Evolutionary conservation across 192 early-diverging fungal genomes (phyloP).

Genomic region (Coemansia sp.): DNA sequence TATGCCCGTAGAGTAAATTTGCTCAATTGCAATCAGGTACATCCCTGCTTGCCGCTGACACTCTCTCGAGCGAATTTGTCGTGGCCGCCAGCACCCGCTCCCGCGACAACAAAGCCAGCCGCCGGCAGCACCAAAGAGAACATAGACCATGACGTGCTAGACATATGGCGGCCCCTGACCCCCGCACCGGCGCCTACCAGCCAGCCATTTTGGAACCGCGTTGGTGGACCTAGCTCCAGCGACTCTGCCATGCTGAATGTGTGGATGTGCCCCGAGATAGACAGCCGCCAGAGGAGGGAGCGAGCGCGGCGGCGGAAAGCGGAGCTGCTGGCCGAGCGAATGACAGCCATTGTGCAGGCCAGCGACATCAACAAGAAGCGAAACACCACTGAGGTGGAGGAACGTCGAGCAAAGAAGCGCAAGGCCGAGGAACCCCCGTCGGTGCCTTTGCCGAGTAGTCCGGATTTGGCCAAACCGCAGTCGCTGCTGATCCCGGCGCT

Average conservation of each 20-base stretch:
- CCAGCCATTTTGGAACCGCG: not conserved
- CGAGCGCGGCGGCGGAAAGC: slow-evolving; percentile 18
- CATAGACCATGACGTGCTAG: not conserved
- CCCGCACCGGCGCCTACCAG: not conserved
- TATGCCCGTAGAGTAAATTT: not conserved
- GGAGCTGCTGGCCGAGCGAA: slow-evolving; percentile 17
- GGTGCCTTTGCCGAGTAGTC: slow-evolving; percentile 6
- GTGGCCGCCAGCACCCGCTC: not conserved
- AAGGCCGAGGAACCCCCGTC: not conserved
- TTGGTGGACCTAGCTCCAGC: not conserved
- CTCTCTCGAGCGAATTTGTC: not conserved
- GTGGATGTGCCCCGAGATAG: slow-evolving; percentile 39
- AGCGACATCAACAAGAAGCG: not conserved
- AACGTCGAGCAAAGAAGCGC: slow-evolving; percentile 8
- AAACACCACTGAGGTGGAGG: not conserved
- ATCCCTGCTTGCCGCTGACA: not conserved
- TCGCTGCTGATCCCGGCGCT: slow-evolving; percentile 45
- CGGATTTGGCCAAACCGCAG: slow-evolving; percentile 28
- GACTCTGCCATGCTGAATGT: slow-evolving; percentile 7
- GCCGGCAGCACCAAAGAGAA: not conserved
- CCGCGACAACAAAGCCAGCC: not conserved
- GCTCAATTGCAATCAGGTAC: slow-evolving; percentile 3
- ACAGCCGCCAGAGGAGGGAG: slow-evolving; percentile 3
- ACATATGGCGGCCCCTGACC: not conserved
- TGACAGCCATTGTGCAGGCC: slow-evolving; percentile 25